Conservation (phyloP, 371 early-diverging fungal genomes). For the Syncephalis fuscata region DNA sequence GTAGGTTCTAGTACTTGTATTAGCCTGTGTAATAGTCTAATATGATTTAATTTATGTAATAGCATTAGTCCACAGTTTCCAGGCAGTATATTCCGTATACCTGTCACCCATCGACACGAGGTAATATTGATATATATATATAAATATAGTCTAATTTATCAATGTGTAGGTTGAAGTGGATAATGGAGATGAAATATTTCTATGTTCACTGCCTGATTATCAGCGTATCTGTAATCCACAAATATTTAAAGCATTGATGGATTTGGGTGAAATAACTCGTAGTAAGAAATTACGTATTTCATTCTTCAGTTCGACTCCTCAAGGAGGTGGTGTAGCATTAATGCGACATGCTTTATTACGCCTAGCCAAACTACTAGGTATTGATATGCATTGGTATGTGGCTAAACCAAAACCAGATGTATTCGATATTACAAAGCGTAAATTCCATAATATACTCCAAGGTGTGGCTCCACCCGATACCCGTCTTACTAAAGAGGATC, state of each 20-base stretch:
- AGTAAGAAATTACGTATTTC: conserved; percentile 33
- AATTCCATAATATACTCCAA: conserved; percentile 81
- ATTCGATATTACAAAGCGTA: conserved; percentile 69
- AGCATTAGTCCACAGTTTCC: conserved; percentile 48
- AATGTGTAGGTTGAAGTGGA: conserved; percentile 29
- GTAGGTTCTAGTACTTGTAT: conserved; percentile 11
- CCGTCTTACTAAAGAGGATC: conserved; percentile 47
- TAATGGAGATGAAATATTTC: conserved; percentile 35
- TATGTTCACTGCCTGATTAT: conserved; percentile 39
- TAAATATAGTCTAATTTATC: too few relatives aligned
- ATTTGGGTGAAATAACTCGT: conserved; percentile 25
- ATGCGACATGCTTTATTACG: conserved; percentile 77
- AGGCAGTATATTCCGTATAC: conserved; percentile 51
- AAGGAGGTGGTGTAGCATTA: conserved; percentile 82
- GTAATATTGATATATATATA: too few relatives aligned
- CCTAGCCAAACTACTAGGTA: conserved; percentile 35
- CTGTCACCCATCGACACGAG: conserved; percentile 47
- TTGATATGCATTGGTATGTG: conserved; percentile 59
- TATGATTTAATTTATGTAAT: neutral
- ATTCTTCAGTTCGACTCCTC: conserved; percentile 73
- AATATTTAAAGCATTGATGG: conserved; percentile 35
- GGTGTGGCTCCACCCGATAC: conserved; percentile 51
- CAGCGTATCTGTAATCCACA: conserved; percentile 28
- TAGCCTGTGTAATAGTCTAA: neutral
- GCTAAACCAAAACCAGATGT: conserved; percentile 63